These are phyloP conservation scores for Hibiscus tridactylites DNA, from an alignment of 345 rosid genomes.

Conservation along the genomic window DNA sequence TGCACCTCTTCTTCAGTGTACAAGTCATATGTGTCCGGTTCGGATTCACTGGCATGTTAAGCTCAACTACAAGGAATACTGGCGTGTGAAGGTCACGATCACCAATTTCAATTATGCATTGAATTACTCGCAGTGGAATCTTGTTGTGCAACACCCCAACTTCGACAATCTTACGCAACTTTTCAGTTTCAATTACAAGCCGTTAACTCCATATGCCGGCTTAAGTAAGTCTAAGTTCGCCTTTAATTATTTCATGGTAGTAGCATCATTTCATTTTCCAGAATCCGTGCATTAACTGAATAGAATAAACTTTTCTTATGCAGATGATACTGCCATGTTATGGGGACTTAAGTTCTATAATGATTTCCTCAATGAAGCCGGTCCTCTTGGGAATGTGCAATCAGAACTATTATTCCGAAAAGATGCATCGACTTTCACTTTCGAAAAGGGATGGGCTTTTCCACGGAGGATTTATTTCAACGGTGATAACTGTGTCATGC, in stretches of 20 bases:
- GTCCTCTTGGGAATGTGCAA: conserved; percentile 80
- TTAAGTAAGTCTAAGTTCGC: conserved; percentile 42
- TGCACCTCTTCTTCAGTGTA: conserved; percentile 61
- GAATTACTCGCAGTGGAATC: conserved; percentile 84
- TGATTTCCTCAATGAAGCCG: conserved; percentile 75
- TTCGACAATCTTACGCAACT: conserved; percentile 62
- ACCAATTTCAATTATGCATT: conserved; percentile 68
- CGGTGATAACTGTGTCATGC: conserved; percentile 91
- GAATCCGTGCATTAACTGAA: not conserved
- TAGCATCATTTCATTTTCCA: not conserved
- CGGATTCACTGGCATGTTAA: conserved; percentile 90
- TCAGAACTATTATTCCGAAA: conserved; percentile 78
- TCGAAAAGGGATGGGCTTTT: conserved; percentile 92
- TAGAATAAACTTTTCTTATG: conserved; percentile 6
- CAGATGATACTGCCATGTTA: conserved; percentile 88
- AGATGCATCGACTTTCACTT: conserved; percentile 59
- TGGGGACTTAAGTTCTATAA: conserved; percentile 87
- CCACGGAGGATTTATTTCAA: conserved; percentile 79
- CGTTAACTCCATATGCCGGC: conserved; percentile 66
- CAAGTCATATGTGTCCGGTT: conserved; percentile 80
- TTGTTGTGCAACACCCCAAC: conserved; percentile 85
- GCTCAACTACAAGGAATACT: conserved; percentile 76
- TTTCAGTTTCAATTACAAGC: conserved; percentile 69
- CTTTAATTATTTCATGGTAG: not conserved
- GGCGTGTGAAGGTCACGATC: conserved; percentile 87